A percentile compares a stretch with the other conserved stretches of the same genome.
These are phyloP conservation scores for Euphorbia celastroides DNA, from an alignment of 441 rosid genomes.

Conservation along the genomic window DNA sequence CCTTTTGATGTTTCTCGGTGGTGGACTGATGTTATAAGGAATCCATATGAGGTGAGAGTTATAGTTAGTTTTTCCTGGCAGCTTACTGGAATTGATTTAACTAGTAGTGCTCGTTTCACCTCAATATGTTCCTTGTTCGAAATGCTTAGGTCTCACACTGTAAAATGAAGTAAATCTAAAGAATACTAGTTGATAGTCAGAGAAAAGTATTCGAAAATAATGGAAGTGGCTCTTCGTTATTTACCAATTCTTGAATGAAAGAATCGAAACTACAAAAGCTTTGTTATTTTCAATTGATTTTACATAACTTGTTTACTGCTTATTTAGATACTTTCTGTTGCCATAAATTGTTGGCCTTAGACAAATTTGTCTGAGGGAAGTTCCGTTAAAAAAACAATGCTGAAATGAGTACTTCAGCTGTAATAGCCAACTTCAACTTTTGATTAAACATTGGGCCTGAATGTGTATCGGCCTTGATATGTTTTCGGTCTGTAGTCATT, in stretches of 20 bases:
- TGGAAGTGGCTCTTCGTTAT: no score
- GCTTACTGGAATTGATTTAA: conserved; percentile 3
- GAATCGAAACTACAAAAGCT: background rate
- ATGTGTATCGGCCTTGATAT: background rate
- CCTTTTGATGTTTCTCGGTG: conserved; percentile 81
- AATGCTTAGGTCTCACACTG: background rate
- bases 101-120: background rate
- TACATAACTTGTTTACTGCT: background rate
- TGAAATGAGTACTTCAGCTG: background rate
- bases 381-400: background rate
- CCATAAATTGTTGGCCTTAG: background rate
- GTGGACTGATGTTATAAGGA: conserved; percentile 90
- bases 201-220: background rate
- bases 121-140: background rate
- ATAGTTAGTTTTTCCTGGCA: conserved; percentile 5
- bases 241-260: background rate
- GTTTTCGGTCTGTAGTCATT: background rate
- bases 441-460: background rate
- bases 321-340: background rate
- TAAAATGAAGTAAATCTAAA: background rate
- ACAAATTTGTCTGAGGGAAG: no score
- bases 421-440: background rate
- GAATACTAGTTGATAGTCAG: background rate
- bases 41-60: conserved; percentile 73
- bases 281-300: background rate